Evolutionary conservation across 2,329 filamentous ascomycete species (phyloP).

Genomic region (Neurospora crassa): DNA sequence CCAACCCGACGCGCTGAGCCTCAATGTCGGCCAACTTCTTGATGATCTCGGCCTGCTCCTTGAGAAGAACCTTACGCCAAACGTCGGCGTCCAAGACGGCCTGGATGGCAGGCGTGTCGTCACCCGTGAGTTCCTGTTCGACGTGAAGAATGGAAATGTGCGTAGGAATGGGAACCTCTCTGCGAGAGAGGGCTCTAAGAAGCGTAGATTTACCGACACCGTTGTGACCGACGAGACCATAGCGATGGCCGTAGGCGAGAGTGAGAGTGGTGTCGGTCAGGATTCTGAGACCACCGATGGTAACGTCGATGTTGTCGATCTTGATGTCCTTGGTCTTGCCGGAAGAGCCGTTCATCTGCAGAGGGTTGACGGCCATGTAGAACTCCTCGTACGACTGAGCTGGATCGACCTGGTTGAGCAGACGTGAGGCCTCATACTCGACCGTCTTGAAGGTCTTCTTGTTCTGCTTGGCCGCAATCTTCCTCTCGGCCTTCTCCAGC

Average conservation of each 20-base stretch:
- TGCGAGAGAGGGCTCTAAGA: slow-evolving; percentile 77
- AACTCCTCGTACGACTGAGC: slow-evolving; percentile 97
- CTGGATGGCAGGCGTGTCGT: slow-evolving; percentile 90
- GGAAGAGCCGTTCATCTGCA: slow-evolving; percentile 68
- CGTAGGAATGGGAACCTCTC: slow-evolving; percentile 90
- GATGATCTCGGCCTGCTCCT: slow-evolving; percentile 80
- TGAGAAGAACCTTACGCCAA: slow-evolving; percentile 91
- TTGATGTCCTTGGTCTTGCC: slow-evolving; percentile 99
- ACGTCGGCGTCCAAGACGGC: slow-evolving; percentile 96
- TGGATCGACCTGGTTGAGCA: slow-evolving; percentile 74
- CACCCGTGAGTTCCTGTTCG: slow-evolving; percentile 92
- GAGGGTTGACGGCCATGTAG: slow-evolving; percentile 98
- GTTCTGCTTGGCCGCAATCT: slow-evolving; percentile 96
- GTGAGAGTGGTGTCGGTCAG: slow-evolving; percentile 85
- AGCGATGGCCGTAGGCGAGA: slow-evolving; percentile 83
- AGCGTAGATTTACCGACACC: slow-evolving; percentile 98
- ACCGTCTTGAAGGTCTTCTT: slow-evolving; percentile 98
- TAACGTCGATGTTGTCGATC: slow-evolving; percentile 89
- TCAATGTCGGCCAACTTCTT: slow-evolving; percentile 70
- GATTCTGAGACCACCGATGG: slow-evolving; percentile 82
- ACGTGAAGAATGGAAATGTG: slow-evolving; percentile 99
- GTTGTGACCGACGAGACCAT: slow-evolving; percentile 97
- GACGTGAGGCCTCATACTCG: slow-evolving; percentile 87
- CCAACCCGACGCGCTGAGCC: slow-evolving; percentile 64
- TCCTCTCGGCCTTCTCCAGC: slow-evolving; percentile 94